Evolutionary conservation across 176 grass and related monocot genomes (phyloP).

Genomic region (Phyllostachys edulis): DNA sequence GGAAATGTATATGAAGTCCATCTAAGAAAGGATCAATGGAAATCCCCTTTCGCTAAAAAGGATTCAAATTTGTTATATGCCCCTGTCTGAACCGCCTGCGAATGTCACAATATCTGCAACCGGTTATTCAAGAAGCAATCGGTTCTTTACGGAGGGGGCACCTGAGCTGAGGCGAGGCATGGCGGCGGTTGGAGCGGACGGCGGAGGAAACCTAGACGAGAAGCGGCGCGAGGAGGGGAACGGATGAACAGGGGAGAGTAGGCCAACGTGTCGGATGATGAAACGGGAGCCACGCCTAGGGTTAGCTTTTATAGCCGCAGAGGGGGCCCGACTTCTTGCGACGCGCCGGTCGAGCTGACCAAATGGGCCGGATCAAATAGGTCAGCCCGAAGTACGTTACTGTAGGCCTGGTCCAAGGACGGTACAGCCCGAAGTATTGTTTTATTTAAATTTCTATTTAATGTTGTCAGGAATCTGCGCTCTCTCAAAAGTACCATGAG

Average conservation of each 20-base stretch:
- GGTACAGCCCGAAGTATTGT: too few relatives aligned
- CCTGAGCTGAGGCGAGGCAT: constrained; percentile 81
- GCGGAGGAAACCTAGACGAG: constrained; percentile 57
- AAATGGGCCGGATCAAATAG: too few relatives aligned
- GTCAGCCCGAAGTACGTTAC: too few relatives aligned
- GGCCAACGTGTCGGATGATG: neutral
- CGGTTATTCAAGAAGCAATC: constrained; percentile 58
- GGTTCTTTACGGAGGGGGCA: neutral
- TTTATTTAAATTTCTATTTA: constrained; percentile 17
- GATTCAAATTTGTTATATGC: constrained; percentile 38
- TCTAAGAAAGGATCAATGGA: neutral
- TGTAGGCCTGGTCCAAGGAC: too few relatives aligned
- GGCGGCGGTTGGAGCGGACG: constrained; percentile 24
- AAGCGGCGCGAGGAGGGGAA: constrained; percentile 6
- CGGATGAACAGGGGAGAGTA: neutral
- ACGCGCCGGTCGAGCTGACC: too few relatives aligned
- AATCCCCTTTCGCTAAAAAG: neutral
- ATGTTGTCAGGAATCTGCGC: constrained; percentile 72
- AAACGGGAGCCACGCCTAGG: neutral
- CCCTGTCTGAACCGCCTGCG: constrained; percentile 47
- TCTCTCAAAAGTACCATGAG: constrained; percentile 94
- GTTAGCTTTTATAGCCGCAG: constrained; percentile 38
- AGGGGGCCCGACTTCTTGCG: neutral
- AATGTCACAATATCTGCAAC: constrained; percentile 3
- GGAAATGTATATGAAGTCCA: neutral